Conservation (phyloP, 2,329 filamentous ascomycete species). For the Cyphellophora europaea region DNA sequence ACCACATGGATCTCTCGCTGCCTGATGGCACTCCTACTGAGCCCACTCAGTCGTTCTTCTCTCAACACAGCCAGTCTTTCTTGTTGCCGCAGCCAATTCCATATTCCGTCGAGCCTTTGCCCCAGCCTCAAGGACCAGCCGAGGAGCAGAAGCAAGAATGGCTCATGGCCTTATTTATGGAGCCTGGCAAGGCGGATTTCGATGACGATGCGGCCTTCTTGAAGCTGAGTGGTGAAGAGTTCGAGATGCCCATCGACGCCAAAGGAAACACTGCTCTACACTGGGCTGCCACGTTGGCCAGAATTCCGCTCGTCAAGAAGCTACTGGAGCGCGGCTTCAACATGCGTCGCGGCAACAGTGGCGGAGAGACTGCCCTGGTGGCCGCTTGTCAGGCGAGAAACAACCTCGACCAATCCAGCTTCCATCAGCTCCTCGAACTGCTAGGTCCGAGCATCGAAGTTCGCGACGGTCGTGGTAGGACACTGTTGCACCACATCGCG, state of each 20-base stretch:
- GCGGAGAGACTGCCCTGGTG: slow-evolving; percentile 87
- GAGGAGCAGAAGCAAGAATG: slow-evolving; percentile 72
- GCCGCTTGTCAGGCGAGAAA: slow-evolving; percentile 89
- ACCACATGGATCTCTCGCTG: slow-evolving; percentile 12
- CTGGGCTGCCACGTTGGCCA: slow-evolving; percentile 89
- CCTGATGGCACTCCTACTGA: slow-evolving; percentile 31
- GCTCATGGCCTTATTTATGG: slow-evolving; percentile 74
- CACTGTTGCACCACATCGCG: slow-evolving; percentile 91
- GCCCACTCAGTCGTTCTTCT: slow-evolving; percentile 37
- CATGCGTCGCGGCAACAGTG: slow-evolving; percentile 77
- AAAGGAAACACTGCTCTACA: slow-evolving; percentile 81
- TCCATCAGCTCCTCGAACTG: slow-evolving; percentile 81
- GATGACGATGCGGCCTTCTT: slow-evolving; percentile 68
- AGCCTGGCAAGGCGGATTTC: slow-evolving; percentile 60
- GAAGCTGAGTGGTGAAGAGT: slow-evolving; percentile 65
- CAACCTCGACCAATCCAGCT: slow-evolving; percentile 81
- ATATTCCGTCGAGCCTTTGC: slow-evolving; percentile 33
- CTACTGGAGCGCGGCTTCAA: slow-evolving; percentile 78
- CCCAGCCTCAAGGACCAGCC: slow-evolving; percentile 49
- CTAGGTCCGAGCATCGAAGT: slow-evolving; percentile 85
- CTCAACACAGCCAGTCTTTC: slow-evolving; percentile 23
- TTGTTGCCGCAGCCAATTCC: slow-evolving; percentile 9
- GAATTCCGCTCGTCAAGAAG: slow-evolving; percentile 70
- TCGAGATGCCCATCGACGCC: slow-evolving; percentile 86
- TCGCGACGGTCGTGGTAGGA: slow-evolving; percentile 78